A percentile compares a stretch with the other conserved stretches of the same genome.
Conservation (phyloP, 352 stramenopile species). For the Paralagenidium karlingii region DNA sequence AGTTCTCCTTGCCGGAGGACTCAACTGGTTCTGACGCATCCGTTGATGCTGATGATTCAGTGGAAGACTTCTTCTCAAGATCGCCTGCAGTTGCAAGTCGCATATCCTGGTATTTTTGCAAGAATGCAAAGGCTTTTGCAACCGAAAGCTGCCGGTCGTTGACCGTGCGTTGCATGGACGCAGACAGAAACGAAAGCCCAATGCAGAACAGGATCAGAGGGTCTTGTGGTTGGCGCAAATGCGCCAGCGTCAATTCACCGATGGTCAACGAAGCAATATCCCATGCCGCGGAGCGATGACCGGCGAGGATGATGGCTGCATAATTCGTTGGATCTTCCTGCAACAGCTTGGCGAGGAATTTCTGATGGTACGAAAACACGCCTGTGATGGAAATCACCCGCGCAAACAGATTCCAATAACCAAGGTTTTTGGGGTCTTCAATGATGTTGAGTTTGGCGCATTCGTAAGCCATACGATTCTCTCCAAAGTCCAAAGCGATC, state of each 20-base stretch:
- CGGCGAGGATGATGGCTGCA: constrained; percentile 64
- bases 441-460: constrained; percentile 79
- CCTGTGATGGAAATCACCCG: constrained; percentile 73
- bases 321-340: constrained; percentile 66
- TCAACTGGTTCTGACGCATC: too few relatives aligned
- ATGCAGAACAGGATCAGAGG: constrained; percentile 77
- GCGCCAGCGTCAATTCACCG: constrained; percentile 71
- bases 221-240: constrained; percentile 62
- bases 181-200: constrained; percentile 66
- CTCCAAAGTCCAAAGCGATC: constrained; percentile 73
- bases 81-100: constrained; percentile 12
- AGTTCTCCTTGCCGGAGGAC: too few relatives aligned
- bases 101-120: constrained; percentile 67
- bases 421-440: constrained; percentile 65
- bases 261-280: constrained; percentile 77
- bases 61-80: too few relatives aligned
- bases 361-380: constrained; percentile 81
- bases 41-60: too few relatives aligned
- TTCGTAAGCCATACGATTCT: constrained; percentile 82
- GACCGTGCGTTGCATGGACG: constrained; percentile 78
- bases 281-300: constrained; percentile 72
- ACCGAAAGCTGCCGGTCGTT: constrained; percentile 77
- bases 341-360: constrained; percentile 74
- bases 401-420: constrained; percentile 79
- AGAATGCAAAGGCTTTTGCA: constrained; percentile 74